Base-by-base conservation (phyloP, 352 stramenopile species). In the Phytophthora citricola region DNA sequence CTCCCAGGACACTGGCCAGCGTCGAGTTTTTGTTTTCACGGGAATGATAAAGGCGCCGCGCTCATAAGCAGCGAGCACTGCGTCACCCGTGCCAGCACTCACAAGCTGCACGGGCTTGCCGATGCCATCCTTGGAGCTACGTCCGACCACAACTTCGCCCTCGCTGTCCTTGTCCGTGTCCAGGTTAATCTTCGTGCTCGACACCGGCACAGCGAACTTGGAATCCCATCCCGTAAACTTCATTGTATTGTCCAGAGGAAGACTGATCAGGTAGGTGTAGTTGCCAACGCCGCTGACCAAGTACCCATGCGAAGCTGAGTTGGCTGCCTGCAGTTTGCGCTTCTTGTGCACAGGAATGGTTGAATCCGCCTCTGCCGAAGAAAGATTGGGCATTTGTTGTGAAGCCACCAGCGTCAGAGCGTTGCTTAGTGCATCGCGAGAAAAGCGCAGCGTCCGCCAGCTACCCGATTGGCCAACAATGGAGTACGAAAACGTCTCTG, bases 11-110 rank as follows among this genome's bases (percentile, higher is more conserved):
- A 57, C 81, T 92, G 0, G 83, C 80, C 5, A 93, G 70, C 5
- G 85, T 90, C 38, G 85, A 91, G 63, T 82, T 74, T 65, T 85
- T 92, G 71, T 89, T 88, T 75, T 80, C 39, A 92, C 81, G n/a
- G 81, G 72, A 24, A 92, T 60, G 17, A 93, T 39, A 44, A 91
- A 87, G n/a, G 85, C 75, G 14, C 68, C 74, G 20, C 83, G 78
- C 58, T 92, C 85, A 65, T 82, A 93, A 0, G 69, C 71, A 5
- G 72, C 85, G n/a, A 92, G 63, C 20, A 93, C 59, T 7, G 77
- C 76, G 39, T 92, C 85, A 20, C 85, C 85, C 11, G 79, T 54
- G 43, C 84, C 66, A 12, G 83, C 78, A 46, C 79, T 85, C 26
- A 79, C 46, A 31, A 93, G 57, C 36, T 77, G 71, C 12, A 83